Conservation (phyloP, 192 early-diverging fungal genomes). For the Spizellomyces sp. region DNA sequence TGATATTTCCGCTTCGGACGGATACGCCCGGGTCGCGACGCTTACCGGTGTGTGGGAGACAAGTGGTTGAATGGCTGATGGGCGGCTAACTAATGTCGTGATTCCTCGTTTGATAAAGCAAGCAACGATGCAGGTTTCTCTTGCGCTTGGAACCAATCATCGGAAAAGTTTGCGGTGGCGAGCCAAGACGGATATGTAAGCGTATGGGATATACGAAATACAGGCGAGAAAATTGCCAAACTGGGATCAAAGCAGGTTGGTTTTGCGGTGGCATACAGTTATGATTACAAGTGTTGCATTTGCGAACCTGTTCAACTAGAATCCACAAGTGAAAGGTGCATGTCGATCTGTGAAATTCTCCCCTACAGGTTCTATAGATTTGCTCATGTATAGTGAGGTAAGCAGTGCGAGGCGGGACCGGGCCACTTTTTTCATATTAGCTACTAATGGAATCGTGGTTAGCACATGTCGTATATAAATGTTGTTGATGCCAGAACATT, state of each 20-base stretch:
- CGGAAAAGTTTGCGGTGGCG: constrained; percentile 93
- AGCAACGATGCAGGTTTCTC: constrained; percentile 88
- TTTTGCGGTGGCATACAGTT: neutral
- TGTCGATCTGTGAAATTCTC: constrained; percentile 93
- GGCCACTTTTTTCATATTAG: neutral
- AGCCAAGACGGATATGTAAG: constrained; percentile 91
- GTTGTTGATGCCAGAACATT: constrained; percentile 91
- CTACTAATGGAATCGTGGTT: neutral
- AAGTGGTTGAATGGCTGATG: neutral
- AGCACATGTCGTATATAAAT: constrained; percentile 85
- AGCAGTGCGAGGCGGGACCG: neutral
- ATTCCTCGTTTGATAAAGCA: constrained; percentile 38
- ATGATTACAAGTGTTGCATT: neutral
- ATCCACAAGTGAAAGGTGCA: constrained; percentile 72
- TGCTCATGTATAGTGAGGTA: constrained; percentile 77
- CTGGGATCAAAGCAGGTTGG: constrained; percentile 70
- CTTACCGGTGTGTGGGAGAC: constrained; percentile 59
- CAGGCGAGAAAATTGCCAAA: constrained; percentile 71
- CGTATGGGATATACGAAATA: constrained; percentile 89
- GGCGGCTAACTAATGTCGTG: too few relatives aligned
- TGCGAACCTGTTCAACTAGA: constrained; percentile 31
- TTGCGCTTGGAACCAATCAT: constrained; percentile 92
- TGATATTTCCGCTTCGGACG: constrained; percentile 66
- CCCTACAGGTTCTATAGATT: constrained; percentile 83
- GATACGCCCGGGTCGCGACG: constrained; percentile 73